Evolutionary conservation across 768 basidiomycete genomes (phyloP).

Genomic region (Russula compacta): DNA sequence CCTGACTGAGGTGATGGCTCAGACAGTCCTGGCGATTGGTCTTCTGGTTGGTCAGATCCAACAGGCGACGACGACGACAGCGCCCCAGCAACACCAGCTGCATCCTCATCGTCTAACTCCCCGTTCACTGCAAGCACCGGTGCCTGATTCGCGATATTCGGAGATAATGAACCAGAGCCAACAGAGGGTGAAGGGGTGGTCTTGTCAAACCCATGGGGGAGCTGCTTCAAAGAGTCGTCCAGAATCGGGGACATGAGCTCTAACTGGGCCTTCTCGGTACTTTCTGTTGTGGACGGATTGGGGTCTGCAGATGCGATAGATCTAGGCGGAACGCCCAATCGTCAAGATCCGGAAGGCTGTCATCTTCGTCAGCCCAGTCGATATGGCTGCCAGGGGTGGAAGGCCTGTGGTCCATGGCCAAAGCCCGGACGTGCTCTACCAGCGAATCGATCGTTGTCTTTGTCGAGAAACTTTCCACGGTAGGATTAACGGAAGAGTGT

Average conservation of each 20-base stretch:
- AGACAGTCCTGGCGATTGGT: neutral
- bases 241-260: constrained; percentile 21
- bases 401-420: constrained; percentile 61
- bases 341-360: constrained; percentile 69
- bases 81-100: neutral
- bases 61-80: neutral
- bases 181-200: constrained; percentile 4
- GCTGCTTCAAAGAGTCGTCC: constrained; percentile 20
- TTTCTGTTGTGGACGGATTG: constrained; percentile 13
- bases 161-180: neutral
- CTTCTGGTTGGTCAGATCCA: neutral
- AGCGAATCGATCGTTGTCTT: constrained; percentile 64
- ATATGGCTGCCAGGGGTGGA: constrained; percentile 71
- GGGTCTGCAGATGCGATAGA: constrained; percentile 19
- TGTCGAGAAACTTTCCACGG: constrained; percentile 36
- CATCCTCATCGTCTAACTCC: neutral
- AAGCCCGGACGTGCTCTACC: constrained; percentile 66
- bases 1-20: neutral
- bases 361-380: constrained; percentile 87
- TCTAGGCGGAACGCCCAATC: constrained; percentile 64
- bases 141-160: neutral
- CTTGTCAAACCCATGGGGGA: constrained; percentile 18
- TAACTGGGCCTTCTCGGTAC: constrained; percentile 29
- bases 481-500: constrained; percentile 35
- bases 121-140: neutral